phyloP scores from a whole-genome alignment of 441 rosid genomes.

The Populus tomentosa region DNA sequence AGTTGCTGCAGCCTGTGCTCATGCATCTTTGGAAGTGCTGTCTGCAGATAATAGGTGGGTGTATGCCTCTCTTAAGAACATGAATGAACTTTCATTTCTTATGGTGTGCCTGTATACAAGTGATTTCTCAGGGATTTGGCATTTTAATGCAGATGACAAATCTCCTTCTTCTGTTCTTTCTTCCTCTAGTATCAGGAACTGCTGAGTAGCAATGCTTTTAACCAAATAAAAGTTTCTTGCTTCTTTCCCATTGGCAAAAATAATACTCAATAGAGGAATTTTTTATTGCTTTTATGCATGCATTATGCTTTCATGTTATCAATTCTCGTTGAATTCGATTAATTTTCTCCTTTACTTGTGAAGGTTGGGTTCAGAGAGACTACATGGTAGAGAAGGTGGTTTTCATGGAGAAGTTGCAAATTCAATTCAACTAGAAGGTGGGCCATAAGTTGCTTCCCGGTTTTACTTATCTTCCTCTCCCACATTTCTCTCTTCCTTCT shows the following conservation, averaged over 20 bases:
- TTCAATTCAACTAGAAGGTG: slow-evolving; percentile 54
- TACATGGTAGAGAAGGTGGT: slow-evolving; percentile 43
- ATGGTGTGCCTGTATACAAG: neutral
- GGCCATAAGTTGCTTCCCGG: slow-evolving; percentile 7
- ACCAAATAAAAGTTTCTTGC: neutral
- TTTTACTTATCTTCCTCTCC: neutral
- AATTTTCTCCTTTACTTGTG: slow-evolving; percentile 16
- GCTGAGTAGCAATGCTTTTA: neutral
- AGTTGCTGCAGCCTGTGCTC: slow-evolving; percentile 97
- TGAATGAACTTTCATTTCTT: neutral
- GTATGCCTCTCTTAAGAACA: neutral
- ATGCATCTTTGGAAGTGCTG: slow-evolving; percentile 75
- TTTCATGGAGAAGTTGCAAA: slow-evolving; percentile 45
- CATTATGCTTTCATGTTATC: neutral
- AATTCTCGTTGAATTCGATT: slow-evolving; percentile 8
- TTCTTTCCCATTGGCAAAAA: neutral
- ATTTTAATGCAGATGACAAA: neutral
- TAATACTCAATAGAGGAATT: neutral
- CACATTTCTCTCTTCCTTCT: slow-evolving; percentile 1
- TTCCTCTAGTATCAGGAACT: neutral
- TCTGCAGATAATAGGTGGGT: slow-evolving; percentile 66
- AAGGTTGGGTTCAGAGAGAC: slow-evolving; percentile 57
- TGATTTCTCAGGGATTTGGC: neutral
- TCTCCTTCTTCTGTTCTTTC: neutral
- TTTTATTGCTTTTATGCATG: neutral